Evolutionary conservation across 257 asterid genomes (phyloP).

Genomic region (Solanum paucissectum): DNA sequence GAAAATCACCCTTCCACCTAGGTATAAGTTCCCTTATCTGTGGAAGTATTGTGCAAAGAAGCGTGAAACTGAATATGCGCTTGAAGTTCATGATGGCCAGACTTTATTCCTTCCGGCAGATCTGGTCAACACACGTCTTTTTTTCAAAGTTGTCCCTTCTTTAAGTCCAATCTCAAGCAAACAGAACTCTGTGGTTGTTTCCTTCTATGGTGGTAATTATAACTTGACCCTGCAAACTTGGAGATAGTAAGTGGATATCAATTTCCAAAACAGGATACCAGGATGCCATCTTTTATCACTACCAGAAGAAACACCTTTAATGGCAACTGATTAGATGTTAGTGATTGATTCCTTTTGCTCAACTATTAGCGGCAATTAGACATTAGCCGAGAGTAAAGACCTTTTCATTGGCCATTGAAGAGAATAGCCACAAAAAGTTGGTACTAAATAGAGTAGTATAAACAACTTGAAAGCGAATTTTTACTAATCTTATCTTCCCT

Average conservation of each 20-base stretch:
- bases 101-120: background rate
- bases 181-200: background rate
- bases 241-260: background rate
- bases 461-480: background rate
- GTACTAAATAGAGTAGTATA: background rate
- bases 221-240: background rate
- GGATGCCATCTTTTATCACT: background rate
- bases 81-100: too few relatives aligned
- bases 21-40: background rate
- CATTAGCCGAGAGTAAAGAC: background rate
- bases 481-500: background rate
- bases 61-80: background rate
- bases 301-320: background rate
- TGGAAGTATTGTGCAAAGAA: background rate
- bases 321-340: background rate
- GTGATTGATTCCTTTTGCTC: background rate
- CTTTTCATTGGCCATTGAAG: background rate
- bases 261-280: background rate
- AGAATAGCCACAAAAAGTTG: background rate
- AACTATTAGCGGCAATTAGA: background rate
- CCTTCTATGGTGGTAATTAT: background rate
- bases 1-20: background rate
- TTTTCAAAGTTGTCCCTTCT: background rate
- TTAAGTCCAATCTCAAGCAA: too few relatives aligned
- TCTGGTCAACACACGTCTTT: background rate